Percentiles rank a stretch among this genome's conserved stretches.
Evolutionary conservation across 441 rosid genomes (phyloP).

Genomic region (Capsella rubella): DNA sequence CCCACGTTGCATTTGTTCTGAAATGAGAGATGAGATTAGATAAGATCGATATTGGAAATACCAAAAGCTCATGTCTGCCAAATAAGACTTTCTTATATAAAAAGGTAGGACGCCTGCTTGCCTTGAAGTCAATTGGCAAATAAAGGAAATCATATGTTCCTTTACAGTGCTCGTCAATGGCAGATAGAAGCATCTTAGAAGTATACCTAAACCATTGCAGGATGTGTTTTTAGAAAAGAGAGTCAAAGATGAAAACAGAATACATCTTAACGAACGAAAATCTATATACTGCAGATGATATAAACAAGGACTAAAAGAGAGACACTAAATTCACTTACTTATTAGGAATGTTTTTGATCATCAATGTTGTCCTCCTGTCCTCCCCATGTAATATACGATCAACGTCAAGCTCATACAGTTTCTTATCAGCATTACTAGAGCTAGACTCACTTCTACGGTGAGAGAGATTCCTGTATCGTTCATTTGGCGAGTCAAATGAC

Average conservation of each 20-base stretch:
- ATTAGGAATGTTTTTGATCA: conserved; percentile 83
- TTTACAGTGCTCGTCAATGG: conserved; percentile 76
- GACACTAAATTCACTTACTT: conserved; percentile 53
- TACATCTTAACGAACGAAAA: conserved; percentile 11
- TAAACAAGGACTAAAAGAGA: conserved; percentile 19
- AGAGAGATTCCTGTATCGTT: conserved; percentile 63
- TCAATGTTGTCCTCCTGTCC: conserved; percentile 70
- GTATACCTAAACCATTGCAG: conserved; percentile 63
- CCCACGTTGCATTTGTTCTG: conserved; percentile 63
- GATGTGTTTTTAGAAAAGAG: not conserved
- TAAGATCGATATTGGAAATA: not conserved
- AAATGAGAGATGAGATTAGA: conserved; percentile 8
- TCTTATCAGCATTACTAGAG: conserved; percentile 67
- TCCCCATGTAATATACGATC: conserved; percentile 70
- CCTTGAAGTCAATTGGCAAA: conserved; percentile 86
- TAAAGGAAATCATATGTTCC: conserved; percentile 81
- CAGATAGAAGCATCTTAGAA: conserved; percentile 82
- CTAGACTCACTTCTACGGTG: conserved; percentile 68
- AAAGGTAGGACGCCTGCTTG: conserved; percentile 41
- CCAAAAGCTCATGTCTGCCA: conserved; percentile 9
- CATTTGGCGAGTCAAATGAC: conserved; percentile 65
- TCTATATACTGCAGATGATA: conserved; percentile 14
- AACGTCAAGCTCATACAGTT: conserved; percentile 68
- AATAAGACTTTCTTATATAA: conserved; percentile 1
- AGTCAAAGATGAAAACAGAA: conserved; percentile 8